Evolutionary conservation across 257 asterid genomes (phyloP).

Genomic region (Przewalskia tangutica): DNA sequence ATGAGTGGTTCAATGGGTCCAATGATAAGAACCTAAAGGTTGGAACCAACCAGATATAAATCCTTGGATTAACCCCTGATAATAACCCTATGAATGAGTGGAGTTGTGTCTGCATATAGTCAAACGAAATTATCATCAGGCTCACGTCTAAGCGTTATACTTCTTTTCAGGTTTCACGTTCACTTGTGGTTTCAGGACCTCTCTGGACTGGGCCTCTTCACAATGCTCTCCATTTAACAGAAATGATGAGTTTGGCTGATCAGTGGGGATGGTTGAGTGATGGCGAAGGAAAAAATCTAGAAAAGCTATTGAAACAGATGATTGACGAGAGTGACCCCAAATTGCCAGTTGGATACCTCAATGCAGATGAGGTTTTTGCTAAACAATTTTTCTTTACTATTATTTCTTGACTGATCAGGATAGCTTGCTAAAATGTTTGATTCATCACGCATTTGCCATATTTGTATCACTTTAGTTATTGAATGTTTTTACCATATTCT

Average conservation of each 20-base stretch:
- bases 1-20: neutral
- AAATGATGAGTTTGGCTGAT: constrained; percentile 58
- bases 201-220: constrained; percentile 97
- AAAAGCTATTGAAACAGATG: constrained; percentile 52
- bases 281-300: constrained; percentile 51
- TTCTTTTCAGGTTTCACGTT: constrained; percentile 46
- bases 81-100: neutral
- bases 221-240: constrained; percentile 36
- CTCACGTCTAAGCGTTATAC: neutral
- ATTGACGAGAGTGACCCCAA: constrained; percentile 73
- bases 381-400: neutral
- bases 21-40: neutral
- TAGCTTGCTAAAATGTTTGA: neutral
- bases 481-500: neutral
- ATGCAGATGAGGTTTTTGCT: constrained; percentile 60
- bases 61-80: neutral
- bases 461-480: neutral
- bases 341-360: constrained; percentile 76
- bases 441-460: neutral
- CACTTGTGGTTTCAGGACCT: constrained; percentile 84
- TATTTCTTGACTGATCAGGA: neutral
- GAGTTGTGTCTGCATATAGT: neutral
- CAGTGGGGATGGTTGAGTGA: constrained; percentile 82
- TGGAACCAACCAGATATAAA: neutral
- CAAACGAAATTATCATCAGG: neutral